phyloP scores from a whole-genome alignment of 2,329 filamentous ascomycete genomes.

The Penicillium aurantiogriseum region DNA sequence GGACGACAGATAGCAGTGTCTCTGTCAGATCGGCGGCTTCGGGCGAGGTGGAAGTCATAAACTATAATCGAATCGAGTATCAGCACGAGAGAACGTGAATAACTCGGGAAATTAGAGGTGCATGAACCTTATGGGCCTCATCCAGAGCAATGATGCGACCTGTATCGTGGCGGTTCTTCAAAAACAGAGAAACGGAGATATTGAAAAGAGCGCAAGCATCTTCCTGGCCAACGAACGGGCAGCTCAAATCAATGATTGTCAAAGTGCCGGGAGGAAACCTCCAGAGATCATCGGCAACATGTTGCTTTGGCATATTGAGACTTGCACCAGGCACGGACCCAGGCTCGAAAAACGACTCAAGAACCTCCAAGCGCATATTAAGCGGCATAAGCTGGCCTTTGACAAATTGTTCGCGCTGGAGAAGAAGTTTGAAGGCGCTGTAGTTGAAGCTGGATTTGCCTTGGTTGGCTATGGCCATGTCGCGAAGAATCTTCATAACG shows the following conservation, averaged over 20 bases:
- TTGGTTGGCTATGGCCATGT: conserved; percentile 48
- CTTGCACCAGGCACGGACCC: not conserved
- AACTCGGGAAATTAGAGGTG: too few species aligned
- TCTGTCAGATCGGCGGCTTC: conserved; percentile 3
- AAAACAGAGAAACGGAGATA: conserved; percentile 65
- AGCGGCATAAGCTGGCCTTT: conserved; percentile 56
- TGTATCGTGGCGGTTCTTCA: conserved; percentile 52
- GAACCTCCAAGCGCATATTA: conserved; percentile 57
- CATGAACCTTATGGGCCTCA: conserved; percentile 63
- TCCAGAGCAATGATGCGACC: conserved; percentile 50
- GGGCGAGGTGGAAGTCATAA: not conserved
- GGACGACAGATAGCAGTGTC: conserved; percentile 2
- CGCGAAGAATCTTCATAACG: conserved; percentile 50
- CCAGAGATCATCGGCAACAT: conserved; percentile 19
- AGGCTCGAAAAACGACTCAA: conserved; percentile 62
- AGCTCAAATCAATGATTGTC: conserved; percentile 70
- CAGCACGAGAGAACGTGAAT: not conserved
- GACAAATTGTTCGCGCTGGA: conserved; percentile 44
- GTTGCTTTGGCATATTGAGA: not conserved
- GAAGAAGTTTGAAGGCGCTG: conserved; percentile 39
- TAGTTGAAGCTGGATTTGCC: conserved; percentile 46
- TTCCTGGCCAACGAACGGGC: conserved; percentile 65
- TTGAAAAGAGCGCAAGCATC: conserved; percentile 71
- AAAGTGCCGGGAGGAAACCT: conserved; percentile 19
- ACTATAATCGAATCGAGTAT: not conserved